These are phyloP conservation scores for Cordia subcordata DNA, from an alignment of 257 asterid species.

Conservation along the genomic window DNA sequence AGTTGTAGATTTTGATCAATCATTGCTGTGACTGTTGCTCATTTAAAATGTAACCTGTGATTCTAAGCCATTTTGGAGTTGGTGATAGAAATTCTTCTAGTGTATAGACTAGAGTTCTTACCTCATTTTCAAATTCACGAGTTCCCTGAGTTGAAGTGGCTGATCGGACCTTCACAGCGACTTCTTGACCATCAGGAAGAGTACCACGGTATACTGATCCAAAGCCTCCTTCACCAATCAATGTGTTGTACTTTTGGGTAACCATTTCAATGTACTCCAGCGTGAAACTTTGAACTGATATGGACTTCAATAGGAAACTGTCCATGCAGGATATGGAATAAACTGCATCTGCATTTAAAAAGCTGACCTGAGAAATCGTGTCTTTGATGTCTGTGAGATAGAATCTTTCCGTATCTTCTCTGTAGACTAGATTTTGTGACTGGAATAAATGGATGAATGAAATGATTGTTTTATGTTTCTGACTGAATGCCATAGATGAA, in stretches of 20 bases:
- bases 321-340: slow-evolving; percentile 65
- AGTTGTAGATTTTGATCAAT: neutral
- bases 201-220: slow-evolving; percentile 84
- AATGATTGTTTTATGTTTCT: neutral
- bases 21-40: neutral
- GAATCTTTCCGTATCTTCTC: neutral
- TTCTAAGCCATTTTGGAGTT: neutral
- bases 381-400: neutral
- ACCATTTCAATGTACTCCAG: slow-evolving; percentile 53
- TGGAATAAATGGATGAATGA: neutral
- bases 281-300: slow-evolving; percentile 51
- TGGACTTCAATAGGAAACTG: slow-evolving; percentile 34
- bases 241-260: slow-evolving; percentile 60
- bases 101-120: slow-evolving; percentile 11
- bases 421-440: neutral
- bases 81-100: neutral
- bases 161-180: slow-evolving; percentile 90
- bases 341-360: slow-evolving; percentile 64
- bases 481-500: neutral
- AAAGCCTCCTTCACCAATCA: slow-evolving; percentile 93
- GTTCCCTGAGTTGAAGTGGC: slow-evolving; percentile 89
- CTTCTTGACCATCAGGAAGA: slow-evolving; percentile 73
- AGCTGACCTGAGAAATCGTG: neutral
- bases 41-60: neutral
- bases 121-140: slow-evolving; percentile 87